Base-by-base conservation (phyloP, 352 stramenopile genomes). In the Pythium rhizo-oryzae region DNA sequence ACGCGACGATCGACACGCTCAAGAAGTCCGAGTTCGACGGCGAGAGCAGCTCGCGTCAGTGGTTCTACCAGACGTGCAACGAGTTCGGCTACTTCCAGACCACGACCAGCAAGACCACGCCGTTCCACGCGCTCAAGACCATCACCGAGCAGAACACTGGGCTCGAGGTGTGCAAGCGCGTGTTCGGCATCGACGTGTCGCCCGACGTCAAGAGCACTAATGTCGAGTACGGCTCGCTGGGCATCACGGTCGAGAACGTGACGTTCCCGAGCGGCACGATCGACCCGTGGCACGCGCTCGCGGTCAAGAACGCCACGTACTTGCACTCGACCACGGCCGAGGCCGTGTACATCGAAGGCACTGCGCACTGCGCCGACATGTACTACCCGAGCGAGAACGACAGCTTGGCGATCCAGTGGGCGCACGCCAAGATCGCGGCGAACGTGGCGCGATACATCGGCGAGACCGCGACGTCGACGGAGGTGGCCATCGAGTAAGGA, bases 11-110 rank as follows among this genome's bases (percentile, higher is more conserved):
- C 46, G 81, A 94, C 55, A 76, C 89, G 30, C 59, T 94, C 19
- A 70, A 76, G 55, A 76, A 89, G 12, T 68, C 77, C 21, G 74
- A 78, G 49, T 94, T 94, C 54, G 84, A 94, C 59, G 86, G 86
- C 30, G 73, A 84, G 56, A 89, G 74, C 56, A 89, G 79, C 60
- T 79, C 81, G 35, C 82, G 86, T 12, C 86, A 94, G 70, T 97
- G 90, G 90, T 81, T 90, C 12, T 97, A 92, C 65, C 87, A 96
- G 69, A 96, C 88, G 21, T 97, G 90, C 75, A 96, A 94, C 67
- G 88, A 97, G 63, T 95, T 97, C 53, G 89, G 89, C 8, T 97
- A 93, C 72, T 95, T 93, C 65, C 87, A 96, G 65, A 93, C 85
- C 23, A 84, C 85, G 13, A 84, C 75, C 19, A 91, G 79, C 52